Evolutionary conservation across 169 alveolate species (phyloP), one percentile per base, ranked within the genome.

Genomic region (Eimeria acervulina): DNA sequence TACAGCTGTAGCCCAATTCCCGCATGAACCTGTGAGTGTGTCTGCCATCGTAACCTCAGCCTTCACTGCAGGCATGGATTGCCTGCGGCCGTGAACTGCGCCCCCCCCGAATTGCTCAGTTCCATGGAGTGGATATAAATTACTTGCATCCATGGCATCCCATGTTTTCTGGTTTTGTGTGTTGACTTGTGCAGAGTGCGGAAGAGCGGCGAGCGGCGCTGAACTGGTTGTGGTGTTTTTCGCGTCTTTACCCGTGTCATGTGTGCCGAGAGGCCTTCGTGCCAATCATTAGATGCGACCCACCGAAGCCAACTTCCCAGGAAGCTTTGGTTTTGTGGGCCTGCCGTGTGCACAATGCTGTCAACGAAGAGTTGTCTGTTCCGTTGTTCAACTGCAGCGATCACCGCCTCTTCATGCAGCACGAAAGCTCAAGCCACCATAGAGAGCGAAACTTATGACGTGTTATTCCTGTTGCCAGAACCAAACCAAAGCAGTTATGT

Each of bases 241-340:
- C 98, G 19, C 94, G 87, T 72, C 84, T 97, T 7, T 98, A 98
- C 89, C 99, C 99, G 21, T 98, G 99, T 81, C 97, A 95, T 72
- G 95, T 98, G 3, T 98, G 99, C 95, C 96, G 98, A 78, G 96
- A 96, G 3, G 97, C 97, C 47, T 96, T 98, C 33, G 89, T 95
- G 28, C 96, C 96, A 12, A 97, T 97, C 55, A 95, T 97, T 59
- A 74, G 78, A 33, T 68, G 90, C 47, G 40, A 96, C n/a, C 97
- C 98, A 1, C 98, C 98, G 38, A 92, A 33, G 15, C 88, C 97
- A 13, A 72, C 96, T 0, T 95, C 96, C 44, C 80, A 96, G 92
- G 52, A 80, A 5, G 95, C 83, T 47, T 72, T 97, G 55, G 87
- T 97, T 10, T 74, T 97, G 19, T 98, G 98, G 98, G 97, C 98